phyloP scores from a whole-genome alignment of 2,329 filamentous ascomycete genomes.

The Alternaria sp. region DNA sequence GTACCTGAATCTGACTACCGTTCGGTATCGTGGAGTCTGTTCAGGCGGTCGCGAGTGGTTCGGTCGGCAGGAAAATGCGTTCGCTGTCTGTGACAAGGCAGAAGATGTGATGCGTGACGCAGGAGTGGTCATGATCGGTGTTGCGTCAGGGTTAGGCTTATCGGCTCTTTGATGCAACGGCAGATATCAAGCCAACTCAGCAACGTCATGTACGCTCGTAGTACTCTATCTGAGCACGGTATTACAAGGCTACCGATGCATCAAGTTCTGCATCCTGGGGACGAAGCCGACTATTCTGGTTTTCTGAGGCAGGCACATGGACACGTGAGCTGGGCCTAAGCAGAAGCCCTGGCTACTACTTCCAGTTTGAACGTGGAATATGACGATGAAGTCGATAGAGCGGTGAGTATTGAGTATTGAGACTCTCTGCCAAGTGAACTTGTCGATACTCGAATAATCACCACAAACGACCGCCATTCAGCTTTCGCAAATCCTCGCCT shows the following conservation, averaged over 20 bases:
- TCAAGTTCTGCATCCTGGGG: neutral
- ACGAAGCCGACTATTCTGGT: neutral
- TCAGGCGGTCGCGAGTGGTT: neutral
- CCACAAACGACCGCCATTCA: too few relatives aligned
- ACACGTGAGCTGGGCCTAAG: neutral
- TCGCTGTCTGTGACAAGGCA: neutral
- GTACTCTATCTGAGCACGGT: neutral
- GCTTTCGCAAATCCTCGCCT: neutral
- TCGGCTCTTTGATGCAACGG: neutral
- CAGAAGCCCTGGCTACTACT: neutral
- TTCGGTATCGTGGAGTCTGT: neutral
- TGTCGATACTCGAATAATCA: neutral
- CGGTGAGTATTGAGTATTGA: neutral
- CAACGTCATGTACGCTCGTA: neutral
- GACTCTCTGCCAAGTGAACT: neutral
- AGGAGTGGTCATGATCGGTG: neutral
- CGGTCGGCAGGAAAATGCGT: constrained; percentile 5
- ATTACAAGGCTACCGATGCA: neutral
- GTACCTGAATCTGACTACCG: constrained; percentile 14
- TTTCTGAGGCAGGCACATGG: neutral
- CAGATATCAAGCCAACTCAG: neutral
- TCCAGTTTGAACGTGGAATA: neutral
- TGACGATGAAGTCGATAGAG: neutral
- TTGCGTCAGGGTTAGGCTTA: neutral
- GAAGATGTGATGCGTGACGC: neutral